Evolutionary conservation across 176 grass and related monocot species (phyloP), one percentile per base, ranked within the genome.

Genomic region (Phragmites australis): DNA sequence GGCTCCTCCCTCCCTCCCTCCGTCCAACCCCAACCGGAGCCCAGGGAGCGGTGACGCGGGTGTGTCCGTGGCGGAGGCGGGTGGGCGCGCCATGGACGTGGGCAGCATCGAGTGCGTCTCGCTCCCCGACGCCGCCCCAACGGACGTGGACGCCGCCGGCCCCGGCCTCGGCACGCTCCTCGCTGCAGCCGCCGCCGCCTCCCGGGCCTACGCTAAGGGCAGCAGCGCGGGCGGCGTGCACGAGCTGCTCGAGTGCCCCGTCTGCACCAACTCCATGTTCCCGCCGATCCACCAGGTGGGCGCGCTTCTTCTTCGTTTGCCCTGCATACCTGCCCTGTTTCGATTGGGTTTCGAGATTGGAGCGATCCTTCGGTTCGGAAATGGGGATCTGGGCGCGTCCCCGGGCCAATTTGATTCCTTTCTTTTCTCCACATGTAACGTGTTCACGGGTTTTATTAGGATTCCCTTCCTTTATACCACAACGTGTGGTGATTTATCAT

Each of bases 211-310:
- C 70, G 78, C 89, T 22, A 84, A 93, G 68, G 59, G 29, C 70
- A 50, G 31, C 52, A 19, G 50, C 85, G 32, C 83, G 82, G 34
- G 74, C 68, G 74, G 85, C 70, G 96, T 98, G 53, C 96, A 93
- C 69, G 92, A 98, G 81, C 85, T 98, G 86, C 92, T 98, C 66
- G 92, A 98, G 81, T 98, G 95, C 83, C 95, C 96, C 70, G 92
- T 98, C 37, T 98, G 96, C 87, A 94, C 92, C 83, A 93, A 94
- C 74, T 98, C 92, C 81, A 98, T 98, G 96, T 98, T 91, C 83
- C 92, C 96, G 31, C 92, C 92, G 42, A 98, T 94, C 86, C 88
- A 98, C 83, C 97, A 99, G 93, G 97, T 99, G 29, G 10, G 76
- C 3, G 11, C 23, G 3, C 16, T 26, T 6, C 39, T 0, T 8